These are phyloP conservation scores for Marasmius tenuissimus DNA, from an alignment of 1,284 basidiomycete species.

Conservation along the genomic window DNA sequence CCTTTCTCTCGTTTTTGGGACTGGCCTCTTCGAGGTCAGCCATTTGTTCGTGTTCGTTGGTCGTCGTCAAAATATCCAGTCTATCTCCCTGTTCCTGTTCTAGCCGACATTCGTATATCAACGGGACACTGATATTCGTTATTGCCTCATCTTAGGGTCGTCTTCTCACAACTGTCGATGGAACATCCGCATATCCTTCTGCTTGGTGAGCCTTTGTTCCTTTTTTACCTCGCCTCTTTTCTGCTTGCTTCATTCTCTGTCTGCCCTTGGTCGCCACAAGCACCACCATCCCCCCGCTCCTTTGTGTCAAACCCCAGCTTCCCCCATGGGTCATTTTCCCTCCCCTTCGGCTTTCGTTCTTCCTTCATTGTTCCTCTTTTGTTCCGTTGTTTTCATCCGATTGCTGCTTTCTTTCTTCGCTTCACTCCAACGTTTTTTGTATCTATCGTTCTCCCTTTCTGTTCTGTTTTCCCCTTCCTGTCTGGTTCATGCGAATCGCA, in stretches of 20 bases:
- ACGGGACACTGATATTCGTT: neutral
- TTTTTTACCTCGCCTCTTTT: neutral
- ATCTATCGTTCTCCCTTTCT: neutral
- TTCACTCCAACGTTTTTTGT: neutral
- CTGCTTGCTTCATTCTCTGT: neutral
- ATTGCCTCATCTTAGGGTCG: conserved; percentile 55
- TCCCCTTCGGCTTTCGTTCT: neutral
- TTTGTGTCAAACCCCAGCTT: neutral
- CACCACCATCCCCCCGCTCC: neutral
- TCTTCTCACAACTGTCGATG: conserved; percentile 92
- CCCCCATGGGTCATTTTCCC: neutral
- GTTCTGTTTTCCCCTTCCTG: neutral
- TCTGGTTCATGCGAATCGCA: neutral
- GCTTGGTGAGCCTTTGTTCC: conserved; percentile 47
- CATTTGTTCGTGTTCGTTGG: no score
- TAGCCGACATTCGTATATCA: no score
- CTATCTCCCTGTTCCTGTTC: no score
- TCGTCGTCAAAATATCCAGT: no score
- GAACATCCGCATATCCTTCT: conserved; percentile 91
- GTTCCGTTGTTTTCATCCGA: neutral
- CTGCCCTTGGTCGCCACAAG: neutral
- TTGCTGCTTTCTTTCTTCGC: neutral
- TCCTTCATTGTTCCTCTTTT: neutral
- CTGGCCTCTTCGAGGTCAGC: no score
- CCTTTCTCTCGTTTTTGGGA: no score